Evolutionary conservation across 1,284 basidiomycete species (phyloP), one percentile per base, ranked within the genome.

Genomic region (Cutaneotrichosporon sp.): DNA sequence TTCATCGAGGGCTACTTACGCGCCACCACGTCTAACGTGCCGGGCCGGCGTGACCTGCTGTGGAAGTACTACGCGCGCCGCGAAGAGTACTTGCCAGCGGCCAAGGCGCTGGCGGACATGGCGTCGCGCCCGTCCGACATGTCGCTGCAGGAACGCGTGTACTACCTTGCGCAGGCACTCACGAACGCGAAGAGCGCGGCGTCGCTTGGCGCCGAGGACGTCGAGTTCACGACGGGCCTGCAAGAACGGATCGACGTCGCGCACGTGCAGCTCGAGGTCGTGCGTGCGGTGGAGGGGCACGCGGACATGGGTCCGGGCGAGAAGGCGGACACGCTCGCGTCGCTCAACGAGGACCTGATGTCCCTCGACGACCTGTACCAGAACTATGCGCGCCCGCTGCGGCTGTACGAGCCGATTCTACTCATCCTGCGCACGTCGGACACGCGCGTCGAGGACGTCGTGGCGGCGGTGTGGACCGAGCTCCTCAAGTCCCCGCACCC

Each of bases 31-130:
- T 76, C 64, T 57, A 69, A 69, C 46, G 66, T 73, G 0, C 70
- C 73, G 36, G 75, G 90, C 68, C 91, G 95, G 74, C 89, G 88
- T 70, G 92, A 99, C 73, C 79, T 99, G 7, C 81, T 99, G 4
- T 99, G 97, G 95, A 92, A 97, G 74, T 95, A 91, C 80, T 97
- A 97, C 74, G 92, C 95, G 54, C 91, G 95, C 72, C 89, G 91
- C 70, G 89, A 90, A 0, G 88, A 92, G 67, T 89, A 89, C 56
- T 77, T 92, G 50, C 84, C 87, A 43, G 95, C 97, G 1, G 94
- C 95, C 2, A 87, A 91, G 74, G 89, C 97, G 3, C 85, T 99
- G 53, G 85, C 85, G n/a, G 84, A 86, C 25, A 82, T 99, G 54
- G 95, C 97, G 25, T 90, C 93, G 67, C 89, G 92, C n/a, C 84